phyloP scores from a whole-genome alignment of 2,329 filamentous ascomycete species.

The Phaeoacremonium minimum region DNA sequence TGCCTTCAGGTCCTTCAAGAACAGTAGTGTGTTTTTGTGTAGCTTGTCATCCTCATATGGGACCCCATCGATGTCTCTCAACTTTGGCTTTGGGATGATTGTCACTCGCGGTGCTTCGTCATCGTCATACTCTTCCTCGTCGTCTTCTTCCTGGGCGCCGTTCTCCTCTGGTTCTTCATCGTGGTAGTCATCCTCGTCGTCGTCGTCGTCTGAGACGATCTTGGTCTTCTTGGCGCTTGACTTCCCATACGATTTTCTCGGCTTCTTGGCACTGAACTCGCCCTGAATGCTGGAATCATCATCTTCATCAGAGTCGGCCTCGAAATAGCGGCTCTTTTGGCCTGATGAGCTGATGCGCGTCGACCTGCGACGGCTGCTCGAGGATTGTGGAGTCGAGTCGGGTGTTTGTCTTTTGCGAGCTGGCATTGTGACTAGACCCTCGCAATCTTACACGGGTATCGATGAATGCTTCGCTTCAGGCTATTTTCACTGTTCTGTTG shows the following conservation, averaged over 20 bases:
- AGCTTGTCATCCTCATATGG: conserved; percentile 48
- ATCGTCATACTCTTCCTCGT: conserved; percentile 16
- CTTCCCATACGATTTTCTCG: neutral
- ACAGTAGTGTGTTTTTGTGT: conserved; percentile 54
- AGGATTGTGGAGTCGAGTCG: conserved; percentile 18
- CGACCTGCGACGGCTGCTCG: conserved; percentile 37
- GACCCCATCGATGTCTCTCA: conserved; percentile 33
- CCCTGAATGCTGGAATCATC: conserved; percentile 5
- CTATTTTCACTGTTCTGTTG: too few species aligned
- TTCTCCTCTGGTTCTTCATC: conserved; percentile 30
- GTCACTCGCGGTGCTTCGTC: conserved; percentile 29
- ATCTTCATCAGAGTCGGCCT: conserved; percentile 24
- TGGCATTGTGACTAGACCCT: conserved; percentile 28
- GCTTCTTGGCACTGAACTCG: conserved; percentile 9
- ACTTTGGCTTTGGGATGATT: conserved; percentile 34
- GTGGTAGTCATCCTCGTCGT: conserved; percentile 20
- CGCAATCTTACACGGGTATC: too few species aligned
- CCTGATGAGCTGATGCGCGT: conserved; percentile 35
- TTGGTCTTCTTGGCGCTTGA: conserved; percentile 10
- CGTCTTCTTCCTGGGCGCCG: conserved; percentile 12
- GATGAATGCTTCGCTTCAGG: too few species aligned
- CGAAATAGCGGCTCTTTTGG: conserved; percentile 50
- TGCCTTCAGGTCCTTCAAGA: conserved; percentile 53
- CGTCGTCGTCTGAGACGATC: conserved; percentile 12
- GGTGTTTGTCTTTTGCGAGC: conserved; percentile 31